These are phyloP conservation scores for Aspergillus bombycis DNA, from an alignment of 2,329 filamentous ascomycete genomes.

Conservation along the genomic window DNA sequence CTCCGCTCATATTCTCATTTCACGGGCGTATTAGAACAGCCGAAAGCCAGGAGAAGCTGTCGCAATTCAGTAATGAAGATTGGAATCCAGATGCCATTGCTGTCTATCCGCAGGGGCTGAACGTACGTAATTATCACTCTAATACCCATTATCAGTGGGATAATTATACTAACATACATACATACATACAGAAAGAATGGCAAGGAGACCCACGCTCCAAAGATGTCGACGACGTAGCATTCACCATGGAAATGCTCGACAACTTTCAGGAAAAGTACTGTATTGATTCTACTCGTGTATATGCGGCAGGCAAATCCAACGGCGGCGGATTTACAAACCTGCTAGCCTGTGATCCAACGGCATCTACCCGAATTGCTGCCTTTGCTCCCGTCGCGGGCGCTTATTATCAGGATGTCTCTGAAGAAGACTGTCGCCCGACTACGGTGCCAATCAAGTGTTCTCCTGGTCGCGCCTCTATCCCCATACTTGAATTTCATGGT, in stretches of 20 bases:
- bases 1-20: conserved; percentile 53
- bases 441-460: conserved; percentile 30
- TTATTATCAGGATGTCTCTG: conserved; percentile 39
- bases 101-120: conserved; percentile 50
- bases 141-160: neutral
- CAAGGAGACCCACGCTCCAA: conserved; percentile 47
- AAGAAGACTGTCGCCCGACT: conserved; percentile 20
- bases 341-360: conserved; percentile 51
- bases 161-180: neutral
- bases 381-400: conserved; percentile 55
- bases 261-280: conserved; percentile 47
- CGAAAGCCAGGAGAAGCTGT: conserved; percentile 44
- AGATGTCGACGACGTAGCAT: conserved; percentile 48
- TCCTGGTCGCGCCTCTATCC: conserved; percentile 33
- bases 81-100: conserved; percentile 50
- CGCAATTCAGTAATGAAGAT: conserved; percentile 49
- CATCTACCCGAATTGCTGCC: conserved; percentile 50
- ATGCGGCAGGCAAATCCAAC: conserved; percentile 57
- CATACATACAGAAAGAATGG: conserved; percentile 34
- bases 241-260: conserved; percentile 49
- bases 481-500: conserved; percentile 31
- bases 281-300: conserved; percentile 50
- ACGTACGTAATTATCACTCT: conserved; percentile 24
- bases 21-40: conserved; percentile 48
- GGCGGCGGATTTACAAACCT: conserved; percentile 55